Conservation (phyloP, 2,329 filamentous ascomycete species). For the Thelonectria blattea region DNA sequence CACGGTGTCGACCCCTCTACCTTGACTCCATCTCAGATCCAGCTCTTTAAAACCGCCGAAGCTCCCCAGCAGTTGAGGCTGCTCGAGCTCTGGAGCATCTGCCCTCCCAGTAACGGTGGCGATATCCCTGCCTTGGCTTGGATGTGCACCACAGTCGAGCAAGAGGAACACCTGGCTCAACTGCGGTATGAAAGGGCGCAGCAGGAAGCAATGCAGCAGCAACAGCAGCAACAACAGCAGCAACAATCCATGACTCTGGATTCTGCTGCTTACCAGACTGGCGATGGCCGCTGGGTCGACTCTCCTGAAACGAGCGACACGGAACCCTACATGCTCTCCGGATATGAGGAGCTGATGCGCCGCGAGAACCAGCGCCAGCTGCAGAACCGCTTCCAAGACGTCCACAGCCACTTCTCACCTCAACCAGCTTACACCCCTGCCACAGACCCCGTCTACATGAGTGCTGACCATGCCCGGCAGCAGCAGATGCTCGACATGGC, state of each 20-base stretch:
- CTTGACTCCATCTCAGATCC: constrained; percentile 76
- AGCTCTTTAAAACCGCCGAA: constrained; percentile 79
- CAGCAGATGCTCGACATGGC: constrained; percentile 66
- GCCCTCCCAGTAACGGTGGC: constrained; percentile 66
- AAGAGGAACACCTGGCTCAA: constrained; percentile 64
- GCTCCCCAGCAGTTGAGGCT: constrained; percentile 74
- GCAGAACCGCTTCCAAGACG: constrained; percentile 46
- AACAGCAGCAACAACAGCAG: constrained; percentile 43
- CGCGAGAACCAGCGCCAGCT: constrained; percentile 63
- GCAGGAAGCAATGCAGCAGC: constrained; percentile 46
- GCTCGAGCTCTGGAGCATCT: constrained; percentile 85
- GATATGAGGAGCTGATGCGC: constrained; percentile 74
- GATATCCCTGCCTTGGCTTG: constrained; percentile 61
- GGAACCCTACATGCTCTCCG: constrained; percentile 85
- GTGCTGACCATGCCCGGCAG: constrained; percentile 52
- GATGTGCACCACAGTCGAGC: constrained; percentile 59
- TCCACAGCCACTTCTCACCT: constrained; percentile 53
- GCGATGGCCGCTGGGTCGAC: constrained; percentile 59
- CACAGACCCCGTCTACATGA: constrained; percentile 73
- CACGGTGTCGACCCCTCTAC: constrained; percentile 73
- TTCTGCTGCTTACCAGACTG: constrained; percentile 57
- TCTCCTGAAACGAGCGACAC: constrained; percentile 50
- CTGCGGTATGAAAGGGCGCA: constrained; percentile 59
- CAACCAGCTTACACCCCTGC: constrained; percentile 59
- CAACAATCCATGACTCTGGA: constrained; percentile 59